Percentiles rank a stretch among this genome's conserved stretches.
These are phyloP conservation scores for Nothophytophthora sp. DNA, from an alignment of 352 stramenopile genomes.

Conservation along the genomic window DNA sequence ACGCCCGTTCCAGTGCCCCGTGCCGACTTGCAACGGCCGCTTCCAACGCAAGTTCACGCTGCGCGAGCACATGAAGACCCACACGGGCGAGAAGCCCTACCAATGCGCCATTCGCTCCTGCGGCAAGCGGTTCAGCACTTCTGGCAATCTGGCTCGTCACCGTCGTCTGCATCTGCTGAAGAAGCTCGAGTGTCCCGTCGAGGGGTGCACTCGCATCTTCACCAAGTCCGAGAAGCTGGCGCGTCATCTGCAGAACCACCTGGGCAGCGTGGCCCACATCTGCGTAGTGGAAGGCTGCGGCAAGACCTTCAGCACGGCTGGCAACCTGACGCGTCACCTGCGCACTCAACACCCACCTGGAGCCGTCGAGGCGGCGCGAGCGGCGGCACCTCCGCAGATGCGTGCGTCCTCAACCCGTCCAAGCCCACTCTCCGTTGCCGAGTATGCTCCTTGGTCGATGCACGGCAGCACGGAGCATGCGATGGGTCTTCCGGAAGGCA, in stretches of 20 bases:
- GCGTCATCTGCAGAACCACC: conserved; percentile 52
- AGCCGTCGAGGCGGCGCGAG: conserved; percentile 31
- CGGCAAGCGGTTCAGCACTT: conserved; percentile 67
- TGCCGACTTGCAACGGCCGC: conserved; percentile 39
- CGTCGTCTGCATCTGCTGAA: conserved; percentile 51
- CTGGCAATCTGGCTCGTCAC: conserved; percentile 60
- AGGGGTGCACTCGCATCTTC: conserved; percentile 52
- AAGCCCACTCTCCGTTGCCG: conserved; percentile 17
- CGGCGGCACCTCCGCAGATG: conserved; percentile 14
- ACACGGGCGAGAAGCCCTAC: conserved; percentile 79
- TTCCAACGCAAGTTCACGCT: conserved; percentile 80
- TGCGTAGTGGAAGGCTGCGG: conserved; percentile 56
- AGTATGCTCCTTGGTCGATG: conserved; percentile 33
- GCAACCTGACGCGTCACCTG: conserved; percentile 72
- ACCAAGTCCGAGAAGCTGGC: conserved; percentile 55
- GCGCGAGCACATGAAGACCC: conserved; percentile 80
- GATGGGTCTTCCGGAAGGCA: conserved; percentile 15
- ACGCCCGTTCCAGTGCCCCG: conserved; percentile 40
- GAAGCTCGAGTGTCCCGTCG: conserved; percentile 49
- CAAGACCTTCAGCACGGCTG: conserved; percentile 69
- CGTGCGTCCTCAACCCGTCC: conserved; percentile 13
- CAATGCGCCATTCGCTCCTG: conserved; percentile 53
- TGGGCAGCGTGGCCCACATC: conserved; percentile 53
- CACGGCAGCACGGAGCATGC: conserved; percentile 7
- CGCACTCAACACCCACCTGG: conserved; percentile 57